Evolutionary conservation across 2,329 filamentous ascomycete species (phyloP).

Genomic region (Fusarium sp.): DNA sequence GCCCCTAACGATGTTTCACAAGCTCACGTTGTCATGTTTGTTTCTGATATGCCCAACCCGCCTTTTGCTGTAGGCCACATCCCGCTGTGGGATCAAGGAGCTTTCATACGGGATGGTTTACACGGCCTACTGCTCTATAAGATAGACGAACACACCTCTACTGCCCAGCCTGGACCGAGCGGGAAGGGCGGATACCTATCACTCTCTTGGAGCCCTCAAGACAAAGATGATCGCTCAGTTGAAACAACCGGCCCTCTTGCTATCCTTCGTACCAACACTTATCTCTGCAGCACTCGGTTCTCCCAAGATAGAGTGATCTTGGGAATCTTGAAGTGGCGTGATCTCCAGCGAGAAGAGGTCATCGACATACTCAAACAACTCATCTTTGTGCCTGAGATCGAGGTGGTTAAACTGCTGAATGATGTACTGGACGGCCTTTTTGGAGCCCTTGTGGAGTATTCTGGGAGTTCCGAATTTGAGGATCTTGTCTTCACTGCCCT

Average conservation of each 20-base stretch:
- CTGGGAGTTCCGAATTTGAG: conserved; percentile 92
- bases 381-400: conserved; percentile 95
- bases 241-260: conserved; percentile 86
- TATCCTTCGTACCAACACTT: conserved; percentile 82
- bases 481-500: conserved; percentile 92
- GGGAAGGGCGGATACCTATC: conserved; percentile 90
- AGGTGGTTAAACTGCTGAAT: conserved; percentile 92
- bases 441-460: conserved; percentile 88
- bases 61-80: conserved; percentile 94
- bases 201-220: conserved; percentile 81
- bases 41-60: conserved; percentile 86
- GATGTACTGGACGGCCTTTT: conserved; percentile 94
- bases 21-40: conserved; percentile 88
- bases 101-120: conserved; percentile 87
- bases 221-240: conserved; percentile 75
- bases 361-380: conserved; percentile 82
- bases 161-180: conserved; percentile 68
- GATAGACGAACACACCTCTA: conserved; percentile 90
- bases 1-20: conserved; percentile 83
- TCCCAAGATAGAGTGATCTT: conserved; percentile 92
- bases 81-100: conserved; percentile 91
- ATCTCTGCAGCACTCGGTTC: conserved; percentile 93
- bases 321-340: conserved; percentile 88
- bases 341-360: conserved; percentile 78
- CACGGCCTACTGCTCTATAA: conserved; percentile 88